Conservation (phyloP, 805 yeast species). For the Saccharomycopsis vini region DNA sequence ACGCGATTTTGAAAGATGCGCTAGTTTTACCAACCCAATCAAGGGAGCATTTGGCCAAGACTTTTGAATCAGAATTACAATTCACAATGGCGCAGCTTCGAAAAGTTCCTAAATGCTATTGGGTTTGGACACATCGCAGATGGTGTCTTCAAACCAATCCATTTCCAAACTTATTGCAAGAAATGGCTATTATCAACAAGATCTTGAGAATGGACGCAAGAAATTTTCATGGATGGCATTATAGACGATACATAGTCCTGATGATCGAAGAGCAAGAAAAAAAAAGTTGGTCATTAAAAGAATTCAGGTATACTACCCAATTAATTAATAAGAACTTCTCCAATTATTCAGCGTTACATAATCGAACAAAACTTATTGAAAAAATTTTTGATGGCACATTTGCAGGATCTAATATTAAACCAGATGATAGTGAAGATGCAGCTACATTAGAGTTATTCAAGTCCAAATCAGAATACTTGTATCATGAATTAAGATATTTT, state of each 20-base stretch:
- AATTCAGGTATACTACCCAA: slow-evolving; percentile 67
- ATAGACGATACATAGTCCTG: slow-evolving; percentile 63
- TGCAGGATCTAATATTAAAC: neutral
- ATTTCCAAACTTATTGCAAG: slow-evolving; percentile 56
- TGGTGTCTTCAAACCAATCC: slow-evolving; percentile 64
- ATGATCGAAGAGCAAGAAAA: slow-evolving; percentile 25
- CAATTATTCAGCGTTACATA: slow-evolving; percentile 95
- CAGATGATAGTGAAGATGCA: slow-evolving; percentile 12
- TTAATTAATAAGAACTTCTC: slow-evolving; percentile 80
- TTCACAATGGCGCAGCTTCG: slow-evolving; percentile 53
- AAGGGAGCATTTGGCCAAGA: slow-evolving; percentile 16
- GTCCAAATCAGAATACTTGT: slow-evolving; percentile 32
- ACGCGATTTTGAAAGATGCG: no score
- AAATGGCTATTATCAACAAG: slow-evolving; percentile 59
- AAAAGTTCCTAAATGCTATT: slow-evolving; percentile 78
- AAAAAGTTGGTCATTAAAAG: slow-evolving; percentile 33
- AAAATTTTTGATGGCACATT: slow-evolving; percentile 31
- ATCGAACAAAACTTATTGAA: slow-evolving; percentile 63
- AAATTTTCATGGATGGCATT: slow-evolving; percentile 95
- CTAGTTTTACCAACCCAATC: neutral
- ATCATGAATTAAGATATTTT: slow-evolving; percentile 55
- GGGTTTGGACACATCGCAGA: slow-evolving; percentile 91
- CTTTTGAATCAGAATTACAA: slow-evolving; percentile 48
- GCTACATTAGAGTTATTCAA: slow-evolving; percentile 20
- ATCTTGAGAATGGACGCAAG: slow-evolving; percentile 67